A percentile compares a stretch with the other conserved stretches of the same genome.
Evolutionary conservation across 2,329 filamentous ascomycete species (phyloP).

Genomic region (Daldinia sp.): DNA sequence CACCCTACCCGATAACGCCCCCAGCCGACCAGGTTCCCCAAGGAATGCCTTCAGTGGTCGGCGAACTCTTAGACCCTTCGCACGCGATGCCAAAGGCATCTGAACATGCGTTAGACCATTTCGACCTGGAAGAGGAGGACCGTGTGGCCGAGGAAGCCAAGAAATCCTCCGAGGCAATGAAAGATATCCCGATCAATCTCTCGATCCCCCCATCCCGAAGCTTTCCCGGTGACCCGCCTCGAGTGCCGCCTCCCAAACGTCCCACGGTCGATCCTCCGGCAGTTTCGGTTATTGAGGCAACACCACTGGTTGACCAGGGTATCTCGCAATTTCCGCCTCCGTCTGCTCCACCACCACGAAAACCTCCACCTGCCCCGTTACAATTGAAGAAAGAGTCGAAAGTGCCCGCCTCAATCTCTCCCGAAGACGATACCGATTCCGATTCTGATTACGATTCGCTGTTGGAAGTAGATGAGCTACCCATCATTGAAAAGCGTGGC

Average conservation of each 20-base stretch:
- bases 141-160: slow-evolving; percentile 59
- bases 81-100: slow-evolving; percentile 71
- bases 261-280: slow-evolving; percentile 55
- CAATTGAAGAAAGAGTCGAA: slow-evolving; percentile 69
- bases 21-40: slow-evolving; percentile 64
- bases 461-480: slow-evolving; percentile 74
- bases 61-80: slow-evolving; percentile 66
- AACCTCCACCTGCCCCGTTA: slow-evolving; percentile 86
- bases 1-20: slow-evolving; percentile 74
- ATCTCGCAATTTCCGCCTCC: slow-evolving; percentile 64
- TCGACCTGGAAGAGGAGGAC: slow-evolving; percentile 67
- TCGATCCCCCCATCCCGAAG: slow-evolving; percentile 68
- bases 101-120: slow-evolving; percentile 69
- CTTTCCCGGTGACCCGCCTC: slow-evolving; percentile 65
- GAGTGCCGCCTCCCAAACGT: slow-evolving; percentile 64
- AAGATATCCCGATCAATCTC: slow-evolving; percentile 64
- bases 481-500: slow-evolving; percentile 71
- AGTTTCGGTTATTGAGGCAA: slow-evolving; percentile 59
- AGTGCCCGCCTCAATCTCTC: slow-evolving; percentile 45
- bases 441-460: slow-evolving; percentile 89
- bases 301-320: slow-evolving; percentile 59
- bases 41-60: slow-evolving; percentile 58
- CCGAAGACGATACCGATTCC: slow-evolving; percentile 71
- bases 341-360: slow-evolving; percentile 74
- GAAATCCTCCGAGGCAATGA: slow-evolving; percentile 60